phyloP scores from a whole-genome alignment of 306 rosid species.

The Leucaena leucocephala region DNA sequence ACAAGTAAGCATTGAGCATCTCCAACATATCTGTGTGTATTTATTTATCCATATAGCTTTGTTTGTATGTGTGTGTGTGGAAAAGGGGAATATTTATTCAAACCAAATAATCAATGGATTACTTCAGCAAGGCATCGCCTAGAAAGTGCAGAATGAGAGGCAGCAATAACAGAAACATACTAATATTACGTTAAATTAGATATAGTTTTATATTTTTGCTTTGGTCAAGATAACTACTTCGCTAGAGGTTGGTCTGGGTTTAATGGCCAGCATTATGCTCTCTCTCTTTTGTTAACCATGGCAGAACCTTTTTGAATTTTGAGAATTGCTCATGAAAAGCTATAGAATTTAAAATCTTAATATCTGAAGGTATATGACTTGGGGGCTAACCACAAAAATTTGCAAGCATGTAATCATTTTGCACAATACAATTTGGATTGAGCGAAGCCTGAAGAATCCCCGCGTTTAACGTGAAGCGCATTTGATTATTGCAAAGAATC shows the following conservation, averaged over 20 bases:
- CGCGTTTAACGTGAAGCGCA: neutral
- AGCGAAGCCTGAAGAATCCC: neutral
- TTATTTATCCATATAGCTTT: too few species aligned
- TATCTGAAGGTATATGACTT: conserved; percentile 15
- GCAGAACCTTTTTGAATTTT: neutral
- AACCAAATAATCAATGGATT: too few species aligned
- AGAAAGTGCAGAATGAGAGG: too few species aligned
- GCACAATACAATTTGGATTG: conserved; percentile 12
- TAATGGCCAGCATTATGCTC: conserved; percentile 2
- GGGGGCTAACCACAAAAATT: conserved; percentile 23
- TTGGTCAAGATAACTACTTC: too few species aligned
- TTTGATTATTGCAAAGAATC: neutral
- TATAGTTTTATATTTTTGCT: neutral
- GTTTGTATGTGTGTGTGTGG: too few species aligned
- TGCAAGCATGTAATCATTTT: conserved; percentile 17
- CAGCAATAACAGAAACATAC: too few species aligned
- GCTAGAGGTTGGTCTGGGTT: neutral
- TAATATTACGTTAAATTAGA: too few species aligned
- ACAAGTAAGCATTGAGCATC: neutral
- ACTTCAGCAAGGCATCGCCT: too few species aligned
- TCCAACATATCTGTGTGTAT: too few species aligned
- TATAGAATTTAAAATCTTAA: neutral
- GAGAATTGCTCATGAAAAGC: neutral
- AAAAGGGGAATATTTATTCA: too few species aligned
- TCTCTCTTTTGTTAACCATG: neutral